A percentile compares a stretch with the other conserved stretches of the same genome.
Conservation (phyloP, 108 stramenopile genomes). For the Fragilaria crotonensis region DNA sequence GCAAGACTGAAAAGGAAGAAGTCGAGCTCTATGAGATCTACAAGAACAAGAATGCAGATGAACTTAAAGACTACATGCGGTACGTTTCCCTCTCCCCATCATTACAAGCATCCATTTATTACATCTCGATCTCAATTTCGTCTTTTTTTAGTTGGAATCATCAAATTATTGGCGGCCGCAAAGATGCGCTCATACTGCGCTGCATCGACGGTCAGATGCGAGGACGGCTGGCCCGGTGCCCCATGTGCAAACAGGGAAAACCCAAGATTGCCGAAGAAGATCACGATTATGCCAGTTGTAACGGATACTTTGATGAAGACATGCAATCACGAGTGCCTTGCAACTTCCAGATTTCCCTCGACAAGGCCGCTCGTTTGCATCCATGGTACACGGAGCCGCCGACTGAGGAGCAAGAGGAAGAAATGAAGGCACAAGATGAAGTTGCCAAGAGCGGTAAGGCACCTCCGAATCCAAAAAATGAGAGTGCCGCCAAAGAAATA, state of each 20-base stretch:
- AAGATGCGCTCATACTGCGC: conserved; percentile 54
- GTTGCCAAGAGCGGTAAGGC: conserved; percentile 2
- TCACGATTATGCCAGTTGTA: conserved; percentile 31
- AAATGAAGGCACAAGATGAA: conserved; percentile 42
- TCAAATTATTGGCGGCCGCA: conserved; percentile 49
- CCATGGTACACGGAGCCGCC: conserved; percentile 35
- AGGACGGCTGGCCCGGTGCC: conserved; percentile 65
- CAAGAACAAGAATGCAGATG: conserved; percentile 35
- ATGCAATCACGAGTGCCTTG: conserved; percentile 15
- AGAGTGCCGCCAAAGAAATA: too few species aligned
- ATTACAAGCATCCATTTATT: too few species aligned
- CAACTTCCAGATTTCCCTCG: neutral
- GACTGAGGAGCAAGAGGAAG: conserved; percentile 61
- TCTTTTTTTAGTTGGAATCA: conserved; percentile 45
- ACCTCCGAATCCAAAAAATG: too few species aligned
- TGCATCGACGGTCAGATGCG: conserved; percentile 60
- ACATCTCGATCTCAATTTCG: too few species aligned
- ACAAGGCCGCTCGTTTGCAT: conserved; percentile 13
- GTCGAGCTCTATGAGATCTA: conserved; percentile 22
- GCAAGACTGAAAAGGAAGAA: conserved; percentile 6
- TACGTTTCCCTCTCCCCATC: too few species aligned
- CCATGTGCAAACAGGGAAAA: conserved; percentile 46
- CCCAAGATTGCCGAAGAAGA: conserved; percentile 51
- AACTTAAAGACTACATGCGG: conserved; percentile 60
- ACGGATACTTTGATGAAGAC: conserved; percentile 65